Evolutionary conservation across 2,329 filamentous ascomycete species (phyloP), one percentile per base, ranked within the genome.

Genomic region (Claviceps pusilla): DNA sequence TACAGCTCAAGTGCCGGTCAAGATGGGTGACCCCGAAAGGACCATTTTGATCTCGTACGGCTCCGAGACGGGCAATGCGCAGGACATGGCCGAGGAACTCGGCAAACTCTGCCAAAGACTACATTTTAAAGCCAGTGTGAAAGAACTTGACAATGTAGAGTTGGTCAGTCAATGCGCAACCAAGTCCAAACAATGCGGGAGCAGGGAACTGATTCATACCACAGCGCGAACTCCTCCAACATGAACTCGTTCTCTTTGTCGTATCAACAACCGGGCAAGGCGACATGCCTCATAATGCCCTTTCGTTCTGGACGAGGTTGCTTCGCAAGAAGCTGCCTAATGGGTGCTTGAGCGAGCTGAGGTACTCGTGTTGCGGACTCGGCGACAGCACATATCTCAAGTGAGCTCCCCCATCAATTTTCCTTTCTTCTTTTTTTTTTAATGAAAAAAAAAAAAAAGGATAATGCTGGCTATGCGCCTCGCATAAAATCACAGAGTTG

Each of bases 351-450:
- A 65, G 73, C 42, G 76, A 77, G 39, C 72, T 95, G 57, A 76
- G 73, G 1, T 97, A 95, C 69, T 84, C 87, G 3, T 86, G 84
- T 0, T 95, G 97, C 73, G 93, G 93, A 0, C 76, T 97, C 1
- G 93, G 93, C 0, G 93, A 98, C 68, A 95, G 87, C 64, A 95
- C 90, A 1, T 98, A 98, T 74, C 78, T 86, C 54, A 91, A 94
- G 84, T 93, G 73, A 59, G 78, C 65, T 29, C 1, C 35, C 11
- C 42, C 35, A 24, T 43, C 45, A 28, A 4, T 19, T 29, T 16
- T 12, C 11, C 3, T 39, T 6, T 55, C 12, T 53, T 50, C 55
- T 9, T 28, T 37, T 19, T 4, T 29, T 57, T 33, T 54, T 37
- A 48, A 28, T 16, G 31, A 7, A 33, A 33, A 33, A 33, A 33